Evolutionary conservation across 1,284 basidiomycete genomes (phyloP), one percentile per base, ranked within the genome.

Genomic region (Takashimella tepidaria): DNA sequence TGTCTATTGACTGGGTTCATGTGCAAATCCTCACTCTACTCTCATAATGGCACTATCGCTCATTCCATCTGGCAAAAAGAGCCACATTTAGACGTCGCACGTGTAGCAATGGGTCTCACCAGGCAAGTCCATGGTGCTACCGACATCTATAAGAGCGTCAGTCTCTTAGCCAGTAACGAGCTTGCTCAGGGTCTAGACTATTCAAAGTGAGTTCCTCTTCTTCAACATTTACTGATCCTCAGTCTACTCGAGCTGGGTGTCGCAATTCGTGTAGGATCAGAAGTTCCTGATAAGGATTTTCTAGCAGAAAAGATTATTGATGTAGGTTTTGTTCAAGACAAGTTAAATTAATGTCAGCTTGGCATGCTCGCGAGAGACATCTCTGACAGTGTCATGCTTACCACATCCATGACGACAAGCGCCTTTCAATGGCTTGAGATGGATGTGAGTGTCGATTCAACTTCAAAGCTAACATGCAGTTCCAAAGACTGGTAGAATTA

Each of bases 351-450:
- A 62, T 47, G 6, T 10, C 50, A 72, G 69, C 67, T 74, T 10
- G 68, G 70, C 4, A 63, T 72, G 51, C 50, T 67, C n/a, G 64
- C 68, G 3, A 56, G 62, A 4, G 65, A 68, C 45, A 53, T 74
- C 16, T 62, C 64, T 0, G 70, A 74, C 56, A 67, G 71, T 46
- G 51, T 74, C 4, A 56, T 63, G 8, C 54, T 56, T 21, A 71
- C 71, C 53, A 69, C 72, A 49, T 63, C 67, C 10, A 64, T 66
- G 55, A 68, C 64, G 41, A 67, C 72, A 20, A 68, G 63, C 50
- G 62, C 66, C 2, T 74, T 74, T 51, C 63, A 61, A 19, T 72
- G 70, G 69, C 61, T 74, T 3, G 67, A 71, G 53, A 70, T 67
- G 67, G 69, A 74, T 60, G 68, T 69, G 45, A 57, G 67, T 53